A percentile compares a stretch with the other conserved stretches of the same genome.
Conservation (phyloP, 345 rosid species). For the Citrus reticulata region DNA sequence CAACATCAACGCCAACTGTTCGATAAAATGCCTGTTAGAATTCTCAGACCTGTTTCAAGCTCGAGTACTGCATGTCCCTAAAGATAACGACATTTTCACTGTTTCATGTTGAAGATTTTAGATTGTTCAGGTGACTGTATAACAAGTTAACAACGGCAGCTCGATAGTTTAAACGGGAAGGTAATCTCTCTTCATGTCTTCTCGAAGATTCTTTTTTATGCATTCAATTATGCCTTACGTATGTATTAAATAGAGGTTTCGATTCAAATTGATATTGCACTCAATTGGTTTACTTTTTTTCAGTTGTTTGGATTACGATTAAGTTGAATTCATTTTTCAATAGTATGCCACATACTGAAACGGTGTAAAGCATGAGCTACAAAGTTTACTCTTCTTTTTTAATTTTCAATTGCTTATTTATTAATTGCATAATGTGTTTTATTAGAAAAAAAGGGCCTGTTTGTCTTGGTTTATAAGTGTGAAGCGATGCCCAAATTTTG, state of each 20-base stretch:
- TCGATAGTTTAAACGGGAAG: not conserved
- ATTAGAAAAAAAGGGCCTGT: not conserved
- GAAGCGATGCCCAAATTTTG: not conserved
- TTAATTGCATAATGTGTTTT: not conserved
- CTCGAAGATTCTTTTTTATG: not conserved
- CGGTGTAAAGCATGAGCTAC: not conserved
- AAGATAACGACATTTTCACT: too few species aligned
- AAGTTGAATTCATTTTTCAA: not conserved
- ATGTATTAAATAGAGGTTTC: not conserved
- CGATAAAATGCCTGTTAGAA: too few species aligned
- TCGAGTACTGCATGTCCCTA: too few species aligned
- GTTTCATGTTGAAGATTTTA: too few species aligned
- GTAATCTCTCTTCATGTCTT: not conserved
- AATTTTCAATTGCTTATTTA: too few species aligned
- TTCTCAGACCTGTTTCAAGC: too few species aligned
- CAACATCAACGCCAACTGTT: too few species aligned
- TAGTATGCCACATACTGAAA: not conserved
- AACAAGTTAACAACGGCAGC: too few species aligned
- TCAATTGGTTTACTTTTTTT: not conserved
- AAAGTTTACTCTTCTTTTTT: not conserved
- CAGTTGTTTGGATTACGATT: too few species aligned
- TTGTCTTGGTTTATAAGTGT: not conserved
- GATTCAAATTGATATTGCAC: too few species aligned
- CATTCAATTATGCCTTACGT: too few species aligned
- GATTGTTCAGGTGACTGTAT: too few species aligned